Evolutionary conservation across 2,329 filamentous ascomycete genomes (phyloP).

Genomic region (Aureobasidium pullulans): DNA sequence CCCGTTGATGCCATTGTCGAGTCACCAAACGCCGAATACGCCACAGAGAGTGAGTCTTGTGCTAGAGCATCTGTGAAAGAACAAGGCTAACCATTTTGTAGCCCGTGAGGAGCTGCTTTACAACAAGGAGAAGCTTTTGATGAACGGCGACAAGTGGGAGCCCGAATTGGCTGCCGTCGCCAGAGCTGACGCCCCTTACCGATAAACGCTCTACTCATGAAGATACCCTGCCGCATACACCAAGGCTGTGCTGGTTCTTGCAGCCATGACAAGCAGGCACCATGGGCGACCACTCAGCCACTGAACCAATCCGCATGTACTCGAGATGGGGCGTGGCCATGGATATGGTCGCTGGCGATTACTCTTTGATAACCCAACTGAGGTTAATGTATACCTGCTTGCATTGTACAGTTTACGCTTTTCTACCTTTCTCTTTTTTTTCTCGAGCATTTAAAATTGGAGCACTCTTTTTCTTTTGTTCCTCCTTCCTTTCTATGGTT

Average conservation of each 20-base stretch:
- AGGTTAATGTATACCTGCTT: slow-evolving; percentile 11
- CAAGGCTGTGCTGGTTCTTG: not conserved
- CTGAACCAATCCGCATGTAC: not conserved
- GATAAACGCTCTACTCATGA: slow-evolving; percentile 12
- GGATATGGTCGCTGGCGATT: slow-evolving; percentile 7
- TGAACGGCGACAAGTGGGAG: slow-evolving; percentile 63
- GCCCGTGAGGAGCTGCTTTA: slow-evolving; percentile 76
- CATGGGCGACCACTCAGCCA: not conserved
- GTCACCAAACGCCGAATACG: slow-evolving; percentile 20
- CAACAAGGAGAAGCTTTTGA: slow-evolving; percentile 76
- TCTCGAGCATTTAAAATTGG: slow-evolving; percentile 2
- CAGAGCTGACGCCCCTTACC: slow-evolving; percentile 72
- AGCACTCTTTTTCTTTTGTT: slow-evolving; percentile 4
- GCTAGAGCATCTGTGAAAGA: slow-evolving; percentile 97
- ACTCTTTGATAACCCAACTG: slow-evolving; percentile 4
- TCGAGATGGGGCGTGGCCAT: not conserved
- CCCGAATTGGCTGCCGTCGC: slow-evolving; percentile 89
- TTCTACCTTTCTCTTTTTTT: not conserved
- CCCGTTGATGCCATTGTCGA: slow-evolving; percentile 89
- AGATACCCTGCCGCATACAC: not conserved
- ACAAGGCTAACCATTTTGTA: slow-evolving; percentile 31
- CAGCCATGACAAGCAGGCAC: slow-evolving; percentile 9
- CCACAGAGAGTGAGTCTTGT: slow-evolving; percentile 29
- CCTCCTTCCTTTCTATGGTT: not conserved
- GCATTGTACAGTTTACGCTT: slow-evolving; percentile 10